Conservation (phyloP, 75 land plant genomes). For the Cunninghamia lanceolata region DNA sequence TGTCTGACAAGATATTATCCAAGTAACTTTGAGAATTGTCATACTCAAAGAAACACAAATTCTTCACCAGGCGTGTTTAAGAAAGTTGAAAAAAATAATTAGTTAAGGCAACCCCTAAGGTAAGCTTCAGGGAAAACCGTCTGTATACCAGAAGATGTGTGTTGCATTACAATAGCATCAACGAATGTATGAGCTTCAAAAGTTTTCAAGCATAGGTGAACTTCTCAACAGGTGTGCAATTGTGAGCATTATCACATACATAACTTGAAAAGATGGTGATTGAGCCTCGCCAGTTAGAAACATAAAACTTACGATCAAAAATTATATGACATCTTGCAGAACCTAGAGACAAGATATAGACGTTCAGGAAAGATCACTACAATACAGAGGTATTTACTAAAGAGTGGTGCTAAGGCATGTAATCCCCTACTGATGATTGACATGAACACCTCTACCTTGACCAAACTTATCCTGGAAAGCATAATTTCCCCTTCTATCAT, state of each 20-base stretch:
- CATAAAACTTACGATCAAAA: not conserved
- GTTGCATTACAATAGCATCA: not conserved
- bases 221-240: not conserved
- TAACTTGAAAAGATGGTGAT: not conserved
- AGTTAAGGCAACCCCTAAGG: not conserved
- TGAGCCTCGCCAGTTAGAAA: not conserved
- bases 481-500: constrained; percentile 3
- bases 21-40: not conserved
- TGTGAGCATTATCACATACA: not conserved
- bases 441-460: constrained; percentile 2
- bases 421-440: constrained; percentile 2
- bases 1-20: not conserved
- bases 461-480: not conserved
- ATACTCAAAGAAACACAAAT: not conserved
- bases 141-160: not conserved
- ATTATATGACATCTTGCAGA: not conserved
- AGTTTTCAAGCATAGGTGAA: not conserved
- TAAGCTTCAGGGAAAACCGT: not conserved
- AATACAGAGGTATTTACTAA: constrained; percentile 3
- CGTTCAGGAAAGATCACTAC: constrained; percentile 9
- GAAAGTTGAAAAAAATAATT: not conserved
- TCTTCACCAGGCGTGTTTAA: not conserved
- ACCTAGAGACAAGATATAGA: not conserved
- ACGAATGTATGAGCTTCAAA: not conserved
- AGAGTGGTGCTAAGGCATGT: not conserved